Evolutionary conservation across 345 rosid species (phyloP).

Genomic region (Draba incana): DNA sequence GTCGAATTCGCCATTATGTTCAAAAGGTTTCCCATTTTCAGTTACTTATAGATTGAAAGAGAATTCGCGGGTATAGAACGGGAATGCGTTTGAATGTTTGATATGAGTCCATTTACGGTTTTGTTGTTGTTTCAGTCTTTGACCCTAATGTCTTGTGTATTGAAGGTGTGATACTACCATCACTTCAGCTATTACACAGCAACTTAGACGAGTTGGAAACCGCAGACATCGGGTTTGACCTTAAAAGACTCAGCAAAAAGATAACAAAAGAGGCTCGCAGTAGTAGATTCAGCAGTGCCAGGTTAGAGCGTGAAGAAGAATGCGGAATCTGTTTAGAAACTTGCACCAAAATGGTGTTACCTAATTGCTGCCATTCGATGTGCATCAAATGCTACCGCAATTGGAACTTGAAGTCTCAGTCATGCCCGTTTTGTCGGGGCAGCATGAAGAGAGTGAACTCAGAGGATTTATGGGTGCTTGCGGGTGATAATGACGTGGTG

Average conservation of each 20-base stretch:
- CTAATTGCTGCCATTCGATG: conserved; percentile 97
- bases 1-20: background rate
- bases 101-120: background rate
- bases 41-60: conserved; percentile 4
- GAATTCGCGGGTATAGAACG: background rate
- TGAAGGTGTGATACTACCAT: conserved; percentile 89
- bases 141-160: conserved; percentile 8
- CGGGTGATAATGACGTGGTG: conserved; percentile 79
- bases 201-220: conserved; percentile 58
- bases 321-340: conserved; percentile 98
- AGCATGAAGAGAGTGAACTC: conserved; percentile 95
- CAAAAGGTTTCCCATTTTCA: conserved; percentile 2
- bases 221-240: conserved; percentile 38
- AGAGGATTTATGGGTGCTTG: conserved; percentile 98
- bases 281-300: conserved; percentile 48
- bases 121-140: conserved; percentile 4
- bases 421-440: conserved; percentile 98
- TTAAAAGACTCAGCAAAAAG: conserved; percentile 51
- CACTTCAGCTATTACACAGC: conserved; percentile 74
- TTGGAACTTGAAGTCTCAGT: conserved; percentile 91
- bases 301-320: conserved; percentile 86
- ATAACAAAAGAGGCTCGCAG: conserved; percentile 49
- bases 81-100: background rate
- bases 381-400: conserved; percentile 98
- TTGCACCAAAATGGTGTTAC: conserved; percentile 91